Base-by-base conservation (phyloP, 805 yeast genomes). In the Pichia gijzeniarum region DNA sequence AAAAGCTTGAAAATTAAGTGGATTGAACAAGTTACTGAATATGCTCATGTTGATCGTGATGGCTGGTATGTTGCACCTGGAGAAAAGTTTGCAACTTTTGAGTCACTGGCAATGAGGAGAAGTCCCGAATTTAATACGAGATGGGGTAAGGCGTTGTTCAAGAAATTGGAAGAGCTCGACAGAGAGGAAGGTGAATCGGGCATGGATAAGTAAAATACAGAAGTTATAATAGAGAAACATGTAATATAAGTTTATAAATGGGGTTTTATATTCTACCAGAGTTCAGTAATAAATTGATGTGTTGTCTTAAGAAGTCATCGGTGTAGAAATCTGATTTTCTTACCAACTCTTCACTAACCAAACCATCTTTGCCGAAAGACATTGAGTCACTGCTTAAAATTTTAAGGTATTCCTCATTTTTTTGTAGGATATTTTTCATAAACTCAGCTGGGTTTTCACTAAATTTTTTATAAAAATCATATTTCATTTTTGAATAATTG, bases 361-460 rank as follows among this genome's bases (percentile, higher is more conserved):
- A 36, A 19, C 64, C 67, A 25, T 58, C 61, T 19, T 53, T 52
- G n/a, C 63, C 65, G 42, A 54, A 59, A 2, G 66, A 58, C 45
- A 66, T 59, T 22, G 69, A 63, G 52, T 93, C 98, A 53, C 95
- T 89, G 48, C 88, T 77, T 52, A 93, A 72, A 13, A 91, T 85
- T 65, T 85, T 89, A 58, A 93, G 72, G 40, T 91, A 85, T 48
- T 88, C 86, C 14, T 88, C 72, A 62, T 93, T 95, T 37, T 88
- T 82, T 37, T 80, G 83, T 50, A 81, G 70, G 76, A 95, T 85
- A 42, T 78, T 73, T 45, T 81, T 71, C 53, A 93, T 67, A 55
- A 88, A 86, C 20, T 73, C 73, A 3, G 80, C 82, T 0, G 99
- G 98, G 57, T 90, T 80, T 38, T 82, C 73, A 35, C 85, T 72